Evolutionary conservation across 805 yeast genomes (phyloP), one percentile per base, ranked within the genome.

Genomic region (Pichia kluyveri): DNA sequence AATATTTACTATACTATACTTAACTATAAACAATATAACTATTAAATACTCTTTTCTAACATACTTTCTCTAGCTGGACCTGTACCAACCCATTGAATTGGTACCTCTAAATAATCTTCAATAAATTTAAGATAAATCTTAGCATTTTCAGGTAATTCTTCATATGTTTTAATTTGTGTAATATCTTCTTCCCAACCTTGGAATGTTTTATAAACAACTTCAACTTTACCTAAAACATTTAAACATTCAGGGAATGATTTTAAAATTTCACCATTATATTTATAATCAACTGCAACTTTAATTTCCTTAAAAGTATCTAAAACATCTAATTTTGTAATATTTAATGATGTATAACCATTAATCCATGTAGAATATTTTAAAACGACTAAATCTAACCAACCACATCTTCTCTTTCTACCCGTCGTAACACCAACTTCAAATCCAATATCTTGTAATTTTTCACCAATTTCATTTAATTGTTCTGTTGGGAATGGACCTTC

Each of bases 401-500:
- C 99, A 69, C 99, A 93, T 71, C 99, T 83, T 75, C 99, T 86
- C 77, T 90, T 89, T 73, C 99, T 83, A 57, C 99, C 99, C 37
- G 99, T 93, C 54, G 99, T 93, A 58, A 93, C 99, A 69, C 99
- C 99, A 61, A 65, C 86, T 70, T 93, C 99, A 50, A 90, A 96
- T 61, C 99, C 99, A 54, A 93, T 86, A 41, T 75, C 69, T 68
- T 93, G 99, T 63, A 93, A 75, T 56, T 80, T 79, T 60, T 86
- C 95, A 62, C 99, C 99, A 43, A 72, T 79, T 37, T 71, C 81
- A 67, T 91, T 89, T 64, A 90, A 77, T 67, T 90, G 98, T 70
- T 93, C 99, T 49, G 98, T 83, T 53, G 99, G 97, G 85, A 93
- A 93, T 32, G 99, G 99, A 55, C 99, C 99, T 65, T 90, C 98